A percentile compares a stretch with the other conserved stretches of the same genome.
Conservation (phyloP, 495 filamentous ascomycete species). For the Choiromyces venosus region DNA sequence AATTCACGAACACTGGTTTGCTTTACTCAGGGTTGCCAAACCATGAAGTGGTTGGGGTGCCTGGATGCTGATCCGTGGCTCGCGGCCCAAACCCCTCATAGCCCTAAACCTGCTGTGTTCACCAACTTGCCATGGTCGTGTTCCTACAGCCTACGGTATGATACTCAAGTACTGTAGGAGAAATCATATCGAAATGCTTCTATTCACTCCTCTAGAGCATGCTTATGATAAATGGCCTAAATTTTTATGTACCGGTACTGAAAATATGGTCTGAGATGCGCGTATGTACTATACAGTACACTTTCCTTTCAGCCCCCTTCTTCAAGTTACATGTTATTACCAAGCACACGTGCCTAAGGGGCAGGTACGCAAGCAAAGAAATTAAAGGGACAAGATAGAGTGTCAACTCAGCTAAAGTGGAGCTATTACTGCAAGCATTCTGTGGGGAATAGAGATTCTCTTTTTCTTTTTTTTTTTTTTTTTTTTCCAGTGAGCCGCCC, state of each 20-base stretch:
- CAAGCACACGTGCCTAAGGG: background rate
- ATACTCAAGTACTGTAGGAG: no score
- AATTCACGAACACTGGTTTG: slow-evolving; percentile 14
- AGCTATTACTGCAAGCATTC: background rate
- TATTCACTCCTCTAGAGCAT: background rate
- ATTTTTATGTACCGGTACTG: background rate
- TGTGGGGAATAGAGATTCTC: background rate
- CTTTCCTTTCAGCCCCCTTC: background rate
- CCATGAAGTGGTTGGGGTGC: slow-evolving; percentile 5
- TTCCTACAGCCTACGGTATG: no score
- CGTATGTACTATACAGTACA: background rate
- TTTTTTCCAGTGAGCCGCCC: background rate
- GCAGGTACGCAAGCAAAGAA: background rate
- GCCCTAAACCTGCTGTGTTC: slow-evolving; percentile 17
- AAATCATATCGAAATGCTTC: background rate
- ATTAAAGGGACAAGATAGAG: background rate
- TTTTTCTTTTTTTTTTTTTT: no score
- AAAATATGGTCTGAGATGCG: background rate
- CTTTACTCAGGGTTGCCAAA: slow-evolving; percentile 26
- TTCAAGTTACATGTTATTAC: background rate
- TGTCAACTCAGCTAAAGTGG: background rate
- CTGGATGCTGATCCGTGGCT: slow-evolving; percentile 30
- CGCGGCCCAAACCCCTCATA: background rate
- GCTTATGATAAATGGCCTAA: background rate
- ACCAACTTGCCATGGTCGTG: background rate